Conservation (phyloP, 371 early-diverging fungal species). For the Umbelopsis sp. region DNA sequence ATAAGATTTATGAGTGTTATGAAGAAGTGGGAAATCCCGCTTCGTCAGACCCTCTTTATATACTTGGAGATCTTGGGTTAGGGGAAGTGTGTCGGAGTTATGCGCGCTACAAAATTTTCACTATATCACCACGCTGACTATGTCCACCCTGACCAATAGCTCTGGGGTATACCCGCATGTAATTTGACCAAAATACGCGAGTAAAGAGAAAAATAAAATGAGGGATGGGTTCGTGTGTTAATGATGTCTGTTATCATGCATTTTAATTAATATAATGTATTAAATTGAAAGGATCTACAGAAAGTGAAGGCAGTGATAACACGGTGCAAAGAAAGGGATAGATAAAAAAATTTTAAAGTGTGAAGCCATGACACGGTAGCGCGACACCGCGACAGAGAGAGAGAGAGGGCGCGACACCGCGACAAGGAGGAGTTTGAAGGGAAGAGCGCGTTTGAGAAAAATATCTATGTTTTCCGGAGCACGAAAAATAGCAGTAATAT, state of each 20-base stretch:
- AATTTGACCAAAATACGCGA: no score
- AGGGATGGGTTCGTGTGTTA: no score
- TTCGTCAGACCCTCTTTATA: background rate
- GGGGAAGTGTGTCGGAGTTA: background rate
- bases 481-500: conserved; percentile 18
- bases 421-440: conserved; percentile 16
- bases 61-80: conserved; percentile 6
- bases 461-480: conserved; percentile 19
- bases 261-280: no score
- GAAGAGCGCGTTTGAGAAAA: conserved; percentile 8
- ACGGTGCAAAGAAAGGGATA: background rate
- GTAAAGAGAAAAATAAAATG: no score
- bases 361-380: conserved; percentile 12
- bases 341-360: background rate
- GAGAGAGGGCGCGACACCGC: conserved; percentile 17
- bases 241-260: no score
- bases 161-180: no score
- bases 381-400: conserved; percentile 12
- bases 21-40: conserved; percentile 11
- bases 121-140: conserved; percentile 4
- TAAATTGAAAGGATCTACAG: background rate
- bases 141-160: background rate
- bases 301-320: background rate
- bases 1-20: conserved; percentile 33
- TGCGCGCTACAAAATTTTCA: background rate